Evolutionary conservation across 345 rosid species (phyloP), one percentile per base, ranked within the genome.

Genomic region (Draba incana): DNA sequence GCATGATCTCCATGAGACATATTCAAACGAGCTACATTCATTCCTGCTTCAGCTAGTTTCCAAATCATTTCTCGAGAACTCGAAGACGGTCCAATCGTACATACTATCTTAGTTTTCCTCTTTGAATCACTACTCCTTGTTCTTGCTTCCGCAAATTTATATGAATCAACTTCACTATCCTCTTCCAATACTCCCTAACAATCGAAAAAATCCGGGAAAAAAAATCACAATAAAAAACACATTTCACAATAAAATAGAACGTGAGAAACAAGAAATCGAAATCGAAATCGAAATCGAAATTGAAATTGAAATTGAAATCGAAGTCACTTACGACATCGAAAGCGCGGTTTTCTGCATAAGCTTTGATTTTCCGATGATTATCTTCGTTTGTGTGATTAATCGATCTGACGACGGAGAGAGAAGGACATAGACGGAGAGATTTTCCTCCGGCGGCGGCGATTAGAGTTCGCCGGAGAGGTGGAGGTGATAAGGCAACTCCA

Each of bases 1-100:
- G 86, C 77, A 85, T 91, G 96, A 75, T 94, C 96, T 15, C 99
- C 99, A 77, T 94, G 97, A 0, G 97, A 94, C 97, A 90, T 91
- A 69, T 94, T 94, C 70, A 94, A 76, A 23, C 96, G 92, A 28
- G 99, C 97, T 72, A 94, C 97, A 47, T 94, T 89, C 97, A 91
- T 91, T 71, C 97, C 97, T 11, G 83, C 77, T 75, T 87, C 97
- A 0, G 96, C 96, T 47, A 94, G 85, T 69, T 89, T 94, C 99
- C 99, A 94, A 50, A 94, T 89, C 96, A 94, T 94, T 55, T 89
- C 98, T 2, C 89, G 85, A 10, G 92, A 82, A 76, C 96, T 93
- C n/a, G 97, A 86, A 2, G 99, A 86, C 30, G 98, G 99, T 55
- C 99, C 98, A 70, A 88, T 88, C 8, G 97, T 94, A 58, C 98